phyloP scores from a whole-genome alignment of 371 early-diverging fungal species.

The Zopfochytrium polystomum region DNA sequence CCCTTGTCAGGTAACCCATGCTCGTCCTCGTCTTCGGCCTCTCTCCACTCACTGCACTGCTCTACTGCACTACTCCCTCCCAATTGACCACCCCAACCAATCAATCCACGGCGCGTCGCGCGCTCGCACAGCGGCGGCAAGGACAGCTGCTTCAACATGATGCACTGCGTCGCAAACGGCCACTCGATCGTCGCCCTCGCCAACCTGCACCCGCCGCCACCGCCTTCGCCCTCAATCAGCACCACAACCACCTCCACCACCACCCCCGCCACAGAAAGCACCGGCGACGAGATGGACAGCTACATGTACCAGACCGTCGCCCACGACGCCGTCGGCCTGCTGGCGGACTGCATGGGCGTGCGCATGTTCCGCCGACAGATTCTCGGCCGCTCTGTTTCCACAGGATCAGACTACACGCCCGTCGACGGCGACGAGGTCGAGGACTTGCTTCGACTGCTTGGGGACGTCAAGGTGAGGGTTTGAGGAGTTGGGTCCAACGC shows the following conservation, averaged over 20 bases:
- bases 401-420: constrained; percentile 45
- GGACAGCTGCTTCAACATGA: constrained; percentile 96
- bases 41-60: no score
- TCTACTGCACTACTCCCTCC: no score
- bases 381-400: constrained; percentile 64
- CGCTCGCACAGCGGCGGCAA: constrained; percentile 96
- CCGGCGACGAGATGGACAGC: constrained; percentile 93
- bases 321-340: constrained; percentile 79
- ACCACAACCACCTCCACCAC: no score
- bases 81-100: no score
- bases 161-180: constrained; percentile 92
- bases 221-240: no score
- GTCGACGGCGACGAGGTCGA: constrained; percentile 91
- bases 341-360: constrained; percentile 85
- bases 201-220: constrained; percentile 93
- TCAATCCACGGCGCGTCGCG: no score
- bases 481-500: not conserved
- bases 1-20: no score
- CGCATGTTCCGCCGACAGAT: constrained; percentile 87
- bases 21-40: no score
- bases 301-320: constrained; percentile 99
- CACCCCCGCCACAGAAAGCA: not conserved
- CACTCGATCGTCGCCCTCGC: constrained; percentile 94
- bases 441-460: constrained; percentile 81
- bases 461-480: constrained; percentile 57